A percentile compares a stretch with the other conserved stretches of the same genome.
Conservation (phyloP, 352 stramenopile species). For the Phytophthora sojae region DNA sequence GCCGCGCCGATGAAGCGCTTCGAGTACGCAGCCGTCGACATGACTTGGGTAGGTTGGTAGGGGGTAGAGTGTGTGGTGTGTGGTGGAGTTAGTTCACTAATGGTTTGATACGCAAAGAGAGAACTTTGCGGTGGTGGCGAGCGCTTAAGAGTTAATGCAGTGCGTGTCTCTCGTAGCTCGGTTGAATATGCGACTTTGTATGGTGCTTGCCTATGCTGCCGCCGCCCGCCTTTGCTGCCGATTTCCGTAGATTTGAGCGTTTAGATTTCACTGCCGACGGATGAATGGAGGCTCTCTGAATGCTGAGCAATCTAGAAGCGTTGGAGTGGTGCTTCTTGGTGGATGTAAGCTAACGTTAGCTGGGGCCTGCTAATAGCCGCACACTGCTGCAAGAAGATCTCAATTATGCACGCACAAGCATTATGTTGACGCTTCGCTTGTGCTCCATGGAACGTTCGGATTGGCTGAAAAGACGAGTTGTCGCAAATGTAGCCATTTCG, state of each 20-base stretch:
- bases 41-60: constrained; percentile 1
- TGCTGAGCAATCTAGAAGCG: not conserved
- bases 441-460: not conserved
- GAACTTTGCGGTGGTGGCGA: constrained; percentile 8
- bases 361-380: too few species aligned
- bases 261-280: not conserved
- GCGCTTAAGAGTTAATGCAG: constrained; percentile 1
- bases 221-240: not conserved
- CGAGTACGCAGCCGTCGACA: constrained; percentile 39
- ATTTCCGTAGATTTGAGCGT: not conserved
- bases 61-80: not conserved
- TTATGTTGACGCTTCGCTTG: too few species aligned
- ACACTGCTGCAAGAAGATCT: too few species aligned
- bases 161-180: constrained; percentile 19
- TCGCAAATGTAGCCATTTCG: constrained; percentile 19
- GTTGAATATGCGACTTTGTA: constrained; percentile 4
- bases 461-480: constrained; percentile 19
- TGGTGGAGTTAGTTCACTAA: constrained; percentile 1
- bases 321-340: not conserved
- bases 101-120: constrained; percentile 34
- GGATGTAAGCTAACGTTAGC: too few species aligned
- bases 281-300: not conserved
- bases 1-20: constrained; percentile 42
- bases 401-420: too few species aligned
- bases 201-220: constrained; percentile 30